Conservation (phyloP, 2,329 filamentous ascomycete genomes). For the Fusarium sp. region DNA sequence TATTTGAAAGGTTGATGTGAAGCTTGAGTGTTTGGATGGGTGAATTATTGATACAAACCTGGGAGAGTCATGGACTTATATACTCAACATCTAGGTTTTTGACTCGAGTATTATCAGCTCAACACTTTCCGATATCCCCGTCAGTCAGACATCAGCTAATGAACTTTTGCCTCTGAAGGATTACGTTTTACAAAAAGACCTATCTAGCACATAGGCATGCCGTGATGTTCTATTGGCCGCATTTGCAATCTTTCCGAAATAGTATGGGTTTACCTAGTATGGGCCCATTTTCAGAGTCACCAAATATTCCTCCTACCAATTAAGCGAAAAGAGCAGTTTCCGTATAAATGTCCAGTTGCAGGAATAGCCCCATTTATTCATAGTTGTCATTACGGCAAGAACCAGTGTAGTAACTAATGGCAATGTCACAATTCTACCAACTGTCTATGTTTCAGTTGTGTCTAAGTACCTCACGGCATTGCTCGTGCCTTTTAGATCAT, state of each 20-base stretch:
- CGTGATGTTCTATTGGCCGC: rapidly evolving
- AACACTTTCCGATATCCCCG: rapidly evolving
- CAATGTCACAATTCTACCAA: rapidly evolving
- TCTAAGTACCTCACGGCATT: rapidly evolving
- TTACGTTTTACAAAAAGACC: neutral
- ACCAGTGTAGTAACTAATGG: rapidly evolving
- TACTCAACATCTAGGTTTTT: neutral
- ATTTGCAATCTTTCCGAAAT: neutral
- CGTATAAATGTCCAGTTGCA: neutral
- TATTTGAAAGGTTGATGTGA: neutral
- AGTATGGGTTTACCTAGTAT: neutral
- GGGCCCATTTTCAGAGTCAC: neutral
- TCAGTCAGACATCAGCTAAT: neutral
- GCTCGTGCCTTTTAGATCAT: rapidly evolving
- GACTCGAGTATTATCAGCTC: neutral
- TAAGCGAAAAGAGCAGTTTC: neutral
- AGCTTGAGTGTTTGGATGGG: neutral
- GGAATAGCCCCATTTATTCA: neutral
- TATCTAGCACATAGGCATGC: rapidly evolving
- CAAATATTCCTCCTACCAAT: neutral
- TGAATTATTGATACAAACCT: neutral
- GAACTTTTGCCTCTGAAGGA: neutral
- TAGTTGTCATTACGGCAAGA: neutral
- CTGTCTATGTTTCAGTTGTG: rapidly evolving
- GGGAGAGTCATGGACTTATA: neutral